Percentiles rank a stretch among this genome's conserved stretches.
These are phyloP conservation scores for Coemansia sp. DNA, from an alignment of 192 early-diverging fungal genomes.

Conservation along the genomic window DNA sequence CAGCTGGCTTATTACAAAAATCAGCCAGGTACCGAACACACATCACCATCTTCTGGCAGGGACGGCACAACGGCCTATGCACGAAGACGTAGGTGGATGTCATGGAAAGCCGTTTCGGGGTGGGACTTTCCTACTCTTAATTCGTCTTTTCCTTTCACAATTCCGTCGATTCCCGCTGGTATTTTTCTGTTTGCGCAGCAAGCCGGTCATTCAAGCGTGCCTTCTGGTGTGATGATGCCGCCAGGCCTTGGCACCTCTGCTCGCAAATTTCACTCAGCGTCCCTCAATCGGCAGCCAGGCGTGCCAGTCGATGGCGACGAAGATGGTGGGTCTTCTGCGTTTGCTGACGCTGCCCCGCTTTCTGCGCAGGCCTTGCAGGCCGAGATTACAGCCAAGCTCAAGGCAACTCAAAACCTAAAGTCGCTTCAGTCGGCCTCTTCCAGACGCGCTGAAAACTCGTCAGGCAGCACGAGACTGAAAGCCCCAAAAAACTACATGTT, in stretches of 20 bases:
- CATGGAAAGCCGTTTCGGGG: constrained; percentile 20
- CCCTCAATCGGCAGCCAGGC: constrained; percentile 45
- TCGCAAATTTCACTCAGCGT: constrained; percentile 52
- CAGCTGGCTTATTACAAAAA: neutral
- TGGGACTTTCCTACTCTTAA: constrained; percentile 56
- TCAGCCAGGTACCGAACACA: neutral
- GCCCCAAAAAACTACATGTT: constrained; percentile 58
- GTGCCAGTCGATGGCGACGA: constrained; percentile 32
- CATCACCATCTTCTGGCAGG: neutral
- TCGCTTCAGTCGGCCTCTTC: neutral
- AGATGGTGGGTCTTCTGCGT: constrained; percentile 1
- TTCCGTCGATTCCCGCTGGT: constrained; percentile 39
- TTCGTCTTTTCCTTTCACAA: constrained; percentile 52
- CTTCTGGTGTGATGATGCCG: constrained; percentile 47
- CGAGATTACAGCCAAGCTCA: constrained; percentile 11
- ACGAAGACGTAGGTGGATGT: constrained; percentile 30
- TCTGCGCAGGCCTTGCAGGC: constrained; percentile 21
- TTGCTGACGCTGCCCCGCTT: constrained; percentile 26
- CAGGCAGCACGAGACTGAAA: constrained; percentile 9
- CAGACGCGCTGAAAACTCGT: constrained; percentile 28
- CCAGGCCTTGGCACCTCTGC: constrained; percentile 48
- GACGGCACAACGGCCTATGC: neutral
- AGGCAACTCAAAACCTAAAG: constrained; percentile 3
- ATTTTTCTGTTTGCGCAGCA: constrained; percentile 33
- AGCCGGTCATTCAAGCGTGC: constrained; percentile 21